A percentile compares a stretch with the other conserved stretches of the same genome.
Evolutionary conservation across 345 rosid species (phyloP).

Genomic region (Anacardium occidentale): DNA sequence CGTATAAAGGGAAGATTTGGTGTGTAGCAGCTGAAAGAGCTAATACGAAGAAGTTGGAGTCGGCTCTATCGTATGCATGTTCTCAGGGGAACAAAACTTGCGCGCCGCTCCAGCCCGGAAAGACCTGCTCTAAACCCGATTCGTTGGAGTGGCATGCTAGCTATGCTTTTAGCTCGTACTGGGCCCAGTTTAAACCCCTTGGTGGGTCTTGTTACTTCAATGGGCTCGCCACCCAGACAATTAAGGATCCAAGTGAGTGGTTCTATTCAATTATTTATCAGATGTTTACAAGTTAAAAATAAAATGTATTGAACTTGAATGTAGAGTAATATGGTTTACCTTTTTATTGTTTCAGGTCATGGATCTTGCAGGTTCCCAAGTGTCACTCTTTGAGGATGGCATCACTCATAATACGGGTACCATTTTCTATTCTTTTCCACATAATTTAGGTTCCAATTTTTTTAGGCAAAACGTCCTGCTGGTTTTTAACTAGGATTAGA

Average conservation of each 20-base stretch:
- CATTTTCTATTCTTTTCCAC: not conserved
- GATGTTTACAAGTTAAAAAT: not conserved
- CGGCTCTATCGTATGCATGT: constrained; percentile 77
- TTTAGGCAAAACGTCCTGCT: not conserved
- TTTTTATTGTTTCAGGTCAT: constrained; percentile 42
- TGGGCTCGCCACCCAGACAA: constrained; percentile 70
- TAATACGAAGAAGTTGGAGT: constrained; percentile 49
- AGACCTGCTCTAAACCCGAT: constrained; percentile 50
- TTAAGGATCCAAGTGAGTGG: constrained; percentile 78
- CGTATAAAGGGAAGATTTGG: constrained; percentile 76
- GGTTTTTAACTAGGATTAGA: not conserved
- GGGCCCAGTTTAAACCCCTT: constrained; percentile 59
- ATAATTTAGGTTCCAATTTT: not conserved
- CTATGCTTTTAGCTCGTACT: constrained; percentile 82
- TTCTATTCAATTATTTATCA: not conserved
- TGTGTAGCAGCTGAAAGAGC: constrained; percentile 69
- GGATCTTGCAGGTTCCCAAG: constrained; percentile 81
- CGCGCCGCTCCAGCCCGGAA: constrained; percentile 58
- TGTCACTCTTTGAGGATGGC: constrained; percentile 45
- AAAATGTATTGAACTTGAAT: no score
- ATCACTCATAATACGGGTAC: not conserved
- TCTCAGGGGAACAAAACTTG: constrained; percentile 89
- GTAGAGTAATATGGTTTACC: no score
- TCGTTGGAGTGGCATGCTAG: constrained; percentile 64
- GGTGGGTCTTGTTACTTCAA: constrained; percentile 79